Base-by-base conservation (phyloP, 1,139 yeast genomes). In the Suzukiozyma palmioleophila region DNA sequence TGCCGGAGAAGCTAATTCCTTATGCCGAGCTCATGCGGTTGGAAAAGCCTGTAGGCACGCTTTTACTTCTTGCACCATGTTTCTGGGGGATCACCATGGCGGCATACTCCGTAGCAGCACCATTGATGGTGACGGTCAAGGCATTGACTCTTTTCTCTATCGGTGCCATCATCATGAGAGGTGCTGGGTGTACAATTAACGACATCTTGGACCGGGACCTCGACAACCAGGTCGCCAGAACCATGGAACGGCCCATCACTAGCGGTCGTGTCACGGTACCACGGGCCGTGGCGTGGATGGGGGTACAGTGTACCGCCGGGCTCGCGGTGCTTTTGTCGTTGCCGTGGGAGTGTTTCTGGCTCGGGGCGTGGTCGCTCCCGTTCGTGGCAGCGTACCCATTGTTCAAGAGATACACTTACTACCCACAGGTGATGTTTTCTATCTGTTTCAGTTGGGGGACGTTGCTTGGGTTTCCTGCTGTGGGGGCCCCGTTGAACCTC, bases 121-220 rank as follows among this genome's bases (percentile, higher is more conserved):
- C 96, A 0, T 40, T 86, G 3, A 51, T 77, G 0, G 73, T 81
- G 1, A 79, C 90, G 0, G 44, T 74, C 0, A 71, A 74, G 48
- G 84, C 82, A 50, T 56, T 84, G 30, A 69, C 73, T 0, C 65
- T 90, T 22, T 92, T 90, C 54, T 80, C 92, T 1, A 67, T 82
- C 3, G 99, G 99, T 10, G 79, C 97, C 0, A 56, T 90, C 31
- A 72, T 90, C 12, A 92, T 94, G 96, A 77, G 99, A 60, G 97
- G 97, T 30, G 97, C 97, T 2, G 99, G 98, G 0, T 94, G 99
- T 58, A 90, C 96, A 1, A 83, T 94, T 42, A 94, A 94, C 55
- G 99, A 94, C 59, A 69, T 90, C 39, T 68, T 83, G 57, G 99
- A 94, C 57, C 69, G 90, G 42, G 72, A 90, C 45, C 68, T 90